Conservation (phyloP, 768 basidiomycete species). For the Paxillus ammoniavirescens region DNA sequence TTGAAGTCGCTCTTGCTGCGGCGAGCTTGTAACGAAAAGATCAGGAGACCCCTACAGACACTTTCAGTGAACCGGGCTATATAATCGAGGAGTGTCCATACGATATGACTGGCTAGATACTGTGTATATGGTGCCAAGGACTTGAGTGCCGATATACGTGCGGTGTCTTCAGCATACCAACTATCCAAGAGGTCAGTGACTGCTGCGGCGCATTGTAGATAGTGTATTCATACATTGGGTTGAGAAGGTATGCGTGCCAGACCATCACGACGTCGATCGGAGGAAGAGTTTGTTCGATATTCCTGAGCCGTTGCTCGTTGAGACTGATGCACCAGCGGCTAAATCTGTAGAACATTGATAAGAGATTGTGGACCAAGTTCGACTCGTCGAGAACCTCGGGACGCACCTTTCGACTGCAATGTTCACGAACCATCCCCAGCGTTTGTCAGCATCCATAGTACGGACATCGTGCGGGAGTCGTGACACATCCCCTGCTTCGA, state of each 20-base stretch:
- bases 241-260: slow-evolving; percentile 40
- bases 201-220: not conserved
- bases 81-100: not conserved
- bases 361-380: not conserved
- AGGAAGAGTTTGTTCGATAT: slow-evolving; percentile 20
- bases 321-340: slow-evolving; percentile 31
- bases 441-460: slow-evolving; percentile 21
- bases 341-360: slow-evolving; percentile 22
- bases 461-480: slow-evolving; percentile 10
- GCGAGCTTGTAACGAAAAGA: slow-evolving; percentile 6
- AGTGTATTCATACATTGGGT: slow-evolving; percentile 28
- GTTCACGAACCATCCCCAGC: slow-evolving; percentile 40
- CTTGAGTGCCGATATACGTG: not conserved
- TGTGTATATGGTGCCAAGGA: not conserved
- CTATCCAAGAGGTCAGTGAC: slow-evolving; percentile 3
- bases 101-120: slow-evolving; percentile 12
- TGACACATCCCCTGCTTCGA: slow-evolving; percentile 17
- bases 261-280: slow-evolving; percentile 42
- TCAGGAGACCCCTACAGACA: slow-evolving; percentile 7
- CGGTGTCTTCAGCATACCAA: slow-evolving; percentile 26
- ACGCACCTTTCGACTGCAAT: slow-evolving; percentile 36
- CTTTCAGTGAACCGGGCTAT: not conserved
- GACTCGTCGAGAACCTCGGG: not conserved
- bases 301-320: not conserved
- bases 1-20: slow-evolving; percentile 5